Percentiles rank a stretch among this genome's conserved stretches.
Evolutionary conservation across 2,329 filamentous ascomycete genomes (phyloP).

Genomic region (Calonectria pteridis): DNA sequence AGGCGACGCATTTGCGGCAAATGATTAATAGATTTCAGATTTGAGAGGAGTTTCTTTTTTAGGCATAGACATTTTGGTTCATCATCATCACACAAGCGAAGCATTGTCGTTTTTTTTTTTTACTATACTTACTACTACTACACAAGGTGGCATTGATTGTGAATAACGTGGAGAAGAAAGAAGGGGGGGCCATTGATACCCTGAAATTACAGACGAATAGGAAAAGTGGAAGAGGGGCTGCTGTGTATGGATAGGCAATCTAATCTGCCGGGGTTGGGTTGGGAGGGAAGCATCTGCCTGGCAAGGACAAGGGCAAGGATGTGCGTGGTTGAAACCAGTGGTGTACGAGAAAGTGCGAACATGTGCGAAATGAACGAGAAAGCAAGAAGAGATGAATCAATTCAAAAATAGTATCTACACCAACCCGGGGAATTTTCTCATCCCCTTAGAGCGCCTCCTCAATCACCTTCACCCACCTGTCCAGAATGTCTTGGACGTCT

Average conservation of each 20-base stretch:
- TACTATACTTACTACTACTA: neutral
- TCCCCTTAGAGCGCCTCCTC: neutral
- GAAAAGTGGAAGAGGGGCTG: neutral
- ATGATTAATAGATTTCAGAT: slow-evolving; percentile 30
- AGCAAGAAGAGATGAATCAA: neutral
- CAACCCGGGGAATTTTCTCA: neutral
- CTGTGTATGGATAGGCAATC: neutral
- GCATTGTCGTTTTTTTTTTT: neutral
- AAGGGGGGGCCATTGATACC: neutral
- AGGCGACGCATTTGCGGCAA: slow-evolving; percentile 23
- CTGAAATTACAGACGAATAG: neutral
- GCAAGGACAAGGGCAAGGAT: too few relatives aligned
- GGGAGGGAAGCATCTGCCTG: neutral
- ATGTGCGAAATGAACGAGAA: neutral
- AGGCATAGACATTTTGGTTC: neutral
- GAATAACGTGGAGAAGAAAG: neutral
- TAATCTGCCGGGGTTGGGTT: neutral
- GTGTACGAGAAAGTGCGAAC: too few relatives aligned
- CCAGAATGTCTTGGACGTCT: neutral
- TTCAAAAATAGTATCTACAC: neutral
- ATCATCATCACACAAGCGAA: neutral
- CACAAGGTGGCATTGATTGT: neutral
- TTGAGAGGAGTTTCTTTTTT: slow-evolving; percentile 3
- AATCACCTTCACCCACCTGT: neutral
- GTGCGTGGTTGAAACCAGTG: too few relatives aligned